Conservation (phyloP, 2,329 filamentous ascomycete genomes). For the Neonectria hederae region DNA sequence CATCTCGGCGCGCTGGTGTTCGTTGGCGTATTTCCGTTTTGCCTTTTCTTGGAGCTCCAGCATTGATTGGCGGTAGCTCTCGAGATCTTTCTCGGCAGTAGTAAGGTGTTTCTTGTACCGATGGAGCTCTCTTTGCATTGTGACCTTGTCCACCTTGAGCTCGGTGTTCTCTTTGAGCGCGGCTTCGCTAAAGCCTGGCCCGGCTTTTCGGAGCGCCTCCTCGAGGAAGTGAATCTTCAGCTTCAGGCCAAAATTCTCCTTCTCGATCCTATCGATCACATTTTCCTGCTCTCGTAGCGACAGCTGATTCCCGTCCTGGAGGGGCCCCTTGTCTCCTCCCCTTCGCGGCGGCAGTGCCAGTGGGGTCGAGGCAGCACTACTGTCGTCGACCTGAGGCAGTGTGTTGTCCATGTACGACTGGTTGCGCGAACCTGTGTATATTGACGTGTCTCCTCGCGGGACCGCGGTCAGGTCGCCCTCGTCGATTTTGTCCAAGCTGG, state of each 20-base stretch:
- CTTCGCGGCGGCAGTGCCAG: constrained; percentile 74
- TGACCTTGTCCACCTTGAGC: constrained; percentile 90
- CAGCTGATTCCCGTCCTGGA: constrained; percentile 89
- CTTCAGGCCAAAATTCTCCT: constrained; percentile 97
- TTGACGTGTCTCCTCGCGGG: constrained; percentile 76
- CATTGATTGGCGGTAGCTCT: constrained; percentile 83
- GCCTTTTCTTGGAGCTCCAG: constrained; percentile 83
- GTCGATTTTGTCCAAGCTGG: constrained; percentile 72
- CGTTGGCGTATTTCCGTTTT: constrained; percentile 78
- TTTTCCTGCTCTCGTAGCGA: constrained; percentile 95
- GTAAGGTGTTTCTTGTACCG: constrained; percentile 86
- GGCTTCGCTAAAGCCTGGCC: constrained; percentile 87
- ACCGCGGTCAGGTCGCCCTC: constrained; percentile 80
- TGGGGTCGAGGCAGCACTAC: constrained; percentile 86
- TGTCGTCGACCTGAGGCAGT: constrained; percentile 78
- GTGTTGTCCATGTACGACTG: constrained; percentile 75
- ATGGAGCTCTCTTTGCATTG: constrained; percentile 86
- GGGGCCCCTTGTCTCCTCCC: constrained; percentile 69
- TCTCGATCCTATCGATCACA: constrained; percentile 94
- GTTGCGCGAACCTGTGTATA: constrained; percentile 72
- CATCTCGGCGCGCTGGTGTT: constrained; percentile 70
- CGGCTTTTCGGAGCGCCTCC: constrained; percentile 85
- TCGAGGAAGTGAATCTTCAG: constrained; percentile 97
- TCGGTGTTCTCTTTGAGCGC: constrained; percentile 95
- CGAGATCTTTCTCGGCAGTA: constrained; percentile 85